Evolutionary conservation across 202 grass and related monocot genomes (phyloP).

Genomic region (Alloteropsis angusta): DNA sequence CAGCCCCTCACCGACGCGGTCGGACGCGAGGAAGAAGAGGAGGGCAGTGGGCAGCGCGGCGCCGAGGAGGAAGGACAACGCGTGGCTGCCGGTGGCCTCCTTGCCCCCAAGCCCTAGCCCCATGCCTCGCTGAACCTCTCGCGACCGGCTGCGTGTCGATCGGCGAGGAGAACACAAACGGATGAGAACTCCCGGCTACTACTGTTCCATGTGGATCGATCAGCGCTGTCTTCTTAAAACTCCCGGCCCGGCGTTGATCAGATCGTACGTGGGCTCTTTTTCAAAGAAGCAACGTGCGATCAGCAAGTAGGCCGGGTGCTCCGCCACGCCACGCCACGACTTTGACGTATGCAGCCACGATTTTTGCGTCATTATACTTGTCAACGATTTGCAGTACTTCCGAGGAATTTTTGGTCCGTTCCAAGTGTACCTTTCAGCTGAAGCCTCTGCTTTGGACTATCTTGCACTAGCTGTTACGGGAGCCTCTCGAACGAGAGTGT

Average conservation of each 20-base stretch:
- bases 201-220: too few species aligned
- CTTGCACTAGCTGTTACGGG: neutral
- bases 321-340: neutral
- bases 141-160: too few species aligned
- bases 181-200: too few species aligned
- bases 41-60: constrained; percentile 22
- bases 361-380: neutral
- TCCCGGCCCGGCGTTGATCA: neutral
- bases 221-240: neutral
- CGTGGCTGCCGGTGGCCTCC: neutral
- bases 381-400: neutral
- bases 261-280: neutral
- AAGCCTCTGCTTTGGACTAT: neutral
- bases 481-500: neutral
- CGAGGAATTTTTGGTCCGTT: neutral
- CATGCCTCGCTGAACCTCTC: neutral
- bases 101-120: neutral
- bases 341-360: neutral
- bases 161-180: too few species aligned
- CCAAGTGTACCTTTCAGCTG: neutral
- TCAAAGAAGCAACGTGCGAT: neutral
- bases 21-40: constrained; percentile 31
- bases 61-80: constrained; percentile 33
- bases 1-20: neutral
- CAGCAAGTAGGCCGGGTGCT: neutral